A percentile compares a stretch with the other conserved stretches of the same genome.
phyloP scores from a whole-genome alignment of 805 yeast species.

The Barnettozyma populi region DNA sequence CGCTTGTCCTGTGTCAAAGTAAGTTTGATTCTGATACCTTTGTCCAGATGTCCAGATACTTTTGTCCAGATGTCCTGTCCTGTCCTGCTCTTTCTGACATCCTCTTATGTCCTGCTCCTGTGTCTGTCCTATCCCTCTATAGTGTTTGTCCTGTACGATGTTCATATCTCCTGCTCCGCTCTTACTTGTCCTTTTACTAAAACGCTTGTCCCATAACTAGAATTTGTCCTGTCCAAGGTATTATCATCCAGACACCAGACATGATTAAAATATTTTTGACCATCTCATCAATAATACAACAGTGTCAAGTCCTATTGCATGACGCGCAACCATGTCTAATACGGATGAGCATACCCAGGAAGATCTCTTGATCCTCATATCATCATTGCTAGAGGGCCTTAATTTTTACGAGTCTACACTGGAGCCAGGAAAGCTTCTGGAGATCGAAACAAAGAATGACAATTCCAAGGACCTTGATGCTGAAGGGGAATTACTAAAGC shows the following conservation, averaged over 20 bases:
- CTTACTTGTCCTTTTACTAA: too few species aligned
- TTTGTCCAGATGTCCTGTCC: too few species aligned
- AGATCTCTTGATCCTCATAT: conserved; percentile 17
- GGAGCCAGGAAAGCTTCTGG: conserved; percentile 2
- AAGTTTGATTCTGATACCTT: too few species aligned
- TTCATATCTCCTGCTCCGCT: too few species aligned
- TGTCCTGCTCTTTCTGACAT: too few species aligned
- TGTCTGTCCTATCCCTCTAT: too few species aligned
- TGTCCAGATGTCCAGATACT: too few species aligned
- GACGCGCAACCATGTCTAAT: background rate
- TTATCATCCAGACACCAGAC: background rate
- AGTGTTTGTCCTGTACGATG: too few species aligned
- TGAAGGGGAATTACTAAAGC: conserved; percentile 50
- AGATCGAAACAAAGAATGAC: background rate
- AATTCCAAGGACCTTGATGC: conserved; percentile 26
- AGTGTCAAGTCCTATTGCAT: background rate
- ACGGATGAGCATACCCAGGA: conserved; percentile 11
- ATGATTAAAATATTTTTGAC: background rate
- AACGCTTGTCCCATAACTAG: too few species aligned
- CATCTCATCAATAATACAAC: background rate
- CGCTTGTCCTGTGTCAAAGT: too few species aligned
- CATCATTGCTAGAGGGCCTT: conserved; percentile 19
- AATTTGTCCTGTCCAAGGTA: background rate
- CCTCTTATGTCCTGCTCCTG: too few species aligned
- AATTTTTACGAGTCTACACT: conserved; percentile 10